Base-by-base conservation (phyloP, 768 basidiomycete species). In the Lactarius quietus region DNA sequence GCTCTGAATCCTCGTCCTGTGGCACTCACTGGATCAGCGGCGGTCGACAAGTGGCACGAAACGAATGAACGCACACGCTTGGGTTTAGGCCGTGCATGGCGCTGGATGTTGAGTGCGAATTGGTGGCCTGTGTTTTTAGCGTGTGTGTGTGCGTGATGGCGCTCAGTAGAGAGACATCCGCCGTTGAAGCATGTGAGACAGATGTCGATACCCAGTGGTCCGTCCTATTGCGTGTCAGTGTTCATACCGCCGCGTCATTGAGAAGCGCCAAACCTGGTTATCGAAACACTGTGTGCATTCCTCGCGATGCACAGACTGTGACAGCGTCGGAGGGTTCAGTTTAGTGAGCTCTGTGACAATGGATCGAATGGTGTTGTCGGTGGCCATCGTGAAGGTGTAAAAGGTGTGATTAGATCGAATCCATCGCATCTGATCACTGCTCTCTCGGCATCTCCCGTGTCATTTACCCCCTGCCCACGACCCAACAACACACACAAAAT, bases 271-370 rank as follows among this genome's bases (percentile, higher is more conserved):
- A 26, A 89, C 93, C 85, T 98, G 95, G 71, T 85, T 86, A 75
- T 98, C 95, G 74, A 98, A 99, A 73, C 96, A 99, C 65, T 95
- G 94, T 0, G 95, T 97, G 73, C 96, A 99, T 76, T 98, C 95
- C 76, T 97, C 93, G 9, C 95, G 79, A 70, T 95, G 88, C 0
- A 94, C 91, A 0, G 83, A 83, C 67, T 93, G 88, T 5, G 84
- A 86, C 0, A 88, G 77, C 56, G 76, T 82, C 0, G 92, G 92
- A 0, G 79, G 79, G 39, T 79, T 74, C 0, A 93, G 77, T 15
- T 70, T 76, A 55, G 78, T 73, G 26, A 92, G 74, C 28, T 81
- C 75, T 29, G 72, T 73, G 54, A 84, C 74, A 78, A 59, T 38
- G 36, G 8, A 15, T 7, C 20, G 43, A 17, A 28, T 23, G n/a